Base-by-base conservation (phyloP, 2,329 filamentous ascomycete species). In the Didymella pomorum region DNA sequence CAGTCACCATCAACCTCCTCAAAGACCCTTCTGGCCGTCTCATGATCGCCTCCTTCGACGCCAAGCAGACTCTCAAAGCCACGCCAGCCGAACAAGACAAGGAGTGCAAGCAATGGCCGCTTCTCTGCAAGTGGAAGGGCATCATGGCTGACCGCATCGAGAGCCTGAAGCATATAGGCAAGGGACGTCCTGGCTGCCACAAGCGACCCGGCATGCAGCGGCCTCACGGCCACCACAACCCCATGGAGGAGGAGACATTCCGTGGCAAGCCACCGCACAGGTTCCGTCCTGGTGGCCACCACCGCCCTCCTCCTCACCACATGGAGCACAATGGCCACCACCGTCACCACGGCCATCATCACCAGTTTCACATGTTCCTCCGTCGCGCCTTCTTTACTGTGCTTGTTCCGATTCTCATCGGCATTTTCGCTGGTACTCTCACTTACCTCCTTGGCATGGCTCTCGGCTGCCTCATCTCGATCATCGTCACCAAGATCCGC, bases 371-470 rank as follows among this genome's bases (percentile, higher is more conserved):
- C 49, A 71, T 66, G 67, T 72, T 75, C 60, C 53, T 72, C 33
- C 71, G 81, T 69, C 84, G 84, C 66, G 80, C 89, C 48, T 80
- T 84, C 62, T 80, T 86, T 35, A 86, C 88, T 61, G 83, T 92
- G 43, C 74, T 92, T 46, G 80, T 92, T 37, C 89, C 90, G 1
- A 81, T 91, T 52, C 78, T 89, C 51, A 82, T 91, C 63, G 90
- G 90, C 58, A 82, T 92, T 63, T 82, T 86, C 23, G 87, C 88
- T 43, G 90, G 89, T 70, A 83, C 91, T 53, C 82, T 83, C 28
- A 86, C 89, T 62, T 89, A 88, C 75, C 74, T 90, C 39, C 72
- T 91, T 45, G 88, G 87, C 53, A 89, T 92, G 83, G 78, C 87
- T 56, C 74, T 89, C 39, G 88, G 88, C 61, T 87, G 85, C 49